Conservation (phyloP, 192 early-diverging fungal genomes). For the Endogone sp. region DNA sequence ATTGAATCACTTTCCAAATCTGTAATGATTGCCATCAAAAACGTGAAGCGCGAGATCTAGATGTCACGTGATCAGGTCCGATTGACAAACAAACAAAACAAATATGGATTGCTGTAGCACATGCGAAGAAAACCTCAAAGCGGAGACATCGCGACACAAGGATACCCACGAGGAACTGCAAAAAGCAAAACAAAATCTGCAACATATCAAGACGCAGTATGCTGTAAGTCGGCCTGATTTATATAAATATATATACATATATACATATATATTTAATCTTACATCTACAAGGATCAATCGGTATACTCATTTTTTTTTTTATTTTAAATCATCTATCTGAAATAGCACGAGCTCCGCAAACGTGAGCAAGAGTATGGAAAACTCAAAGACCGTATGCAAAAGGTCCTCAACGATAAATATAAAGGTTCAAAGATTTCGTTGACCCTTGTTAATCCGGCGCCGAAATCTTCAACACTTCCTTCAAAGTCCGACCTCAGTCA, state of each 20-base stretch:
- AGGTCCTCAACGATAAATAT: slow-evolving; percentile 27
- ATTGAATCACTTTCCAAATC: not conserved
- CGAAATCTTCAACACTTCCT: slow-evolving; percentile 22
- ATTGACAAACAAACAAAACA: slow-evolving; percentile 3
- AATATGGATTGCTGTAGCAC: not conserved
- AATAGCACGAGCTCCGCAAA: slow-evolving; percentile 42
- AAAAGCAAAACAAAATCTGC: slow-evolving; percentile 43
- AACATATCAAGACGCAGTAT: slow-evolving; percentile 47
- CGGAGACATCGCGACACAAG: slow-evolving; percentile 7
- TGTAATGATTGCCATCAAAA: not conserved
- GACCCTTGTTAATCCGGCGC: slow-evolving; percentile 11
- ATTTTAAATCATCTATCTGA: too few relatives aligned
- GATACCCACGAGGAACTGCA: slow-evolving; percentile 41
- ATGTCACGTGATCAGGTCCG: not conserved
- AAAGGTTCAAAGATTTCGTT: slow-evolving; percentile 10
- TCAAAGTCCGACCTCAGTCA: slow-evolving; percentile 19
- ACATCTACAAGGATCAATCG: too few relatives aligned
- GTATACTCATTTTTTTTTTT: too few relatives aligned
- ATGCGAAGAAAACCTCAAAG: not conserved
- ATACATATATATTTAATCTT: too few relatives aligned
- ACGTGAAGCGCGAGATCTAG: too few relatives aligned
- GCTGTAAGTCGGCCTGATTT: too few relatives aligned
- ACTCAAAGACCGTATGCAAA: slow-evolving; percentile 38
- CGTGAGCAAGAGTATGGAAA: slow-evolving; percentile 41
- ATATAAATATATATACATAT: too few relatives aligned